Evolutionary conservation across 768 basidiomycete species (phyloP), one percentile per base, ranked within the genome.

Genomic region (Tricholoma matsutake): DNA sequence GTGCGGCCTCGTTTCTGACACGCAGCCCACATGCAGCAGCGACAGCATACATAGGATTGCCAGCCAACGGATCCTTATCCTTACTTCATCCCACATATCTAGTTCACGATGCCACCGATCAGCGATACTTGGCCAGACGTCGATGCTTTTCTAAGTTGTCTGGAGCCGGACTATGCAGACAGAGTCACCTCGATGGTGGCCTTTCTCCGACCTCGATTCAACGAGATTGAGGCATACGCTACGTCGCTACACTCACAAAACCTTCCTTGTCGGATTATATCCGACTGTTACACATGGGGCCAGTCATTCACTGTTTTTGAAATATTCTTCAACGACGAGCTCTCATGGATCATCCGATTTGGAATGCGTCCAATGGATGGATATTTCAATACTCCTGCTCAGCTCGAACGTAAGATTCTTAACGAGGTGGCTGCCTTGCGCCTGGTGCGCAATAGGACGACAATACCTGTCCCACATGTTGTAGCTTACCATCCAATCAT

Each of bases 351-450:
- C 57, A 73, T 77, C 53, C 71, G 78, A 31, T 78, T 77, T 58
- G 78, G 76, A 11, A 74, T 79, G 72, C 69, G 72, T 9, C 74
- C 78, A 1, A 75, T 75, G 71, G 75, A 77, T 61, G 75, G 70
- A 20, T 76, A 76, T 59, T 79, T 76, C 69, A 77, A 78, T 65
- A 79, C 78, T 28, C 68, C 76, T 22, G 76, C 73, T 31, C 78
- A 79, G 63, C 73, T 79, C 9, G 76, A 78, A 61, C 74, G 78
- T 20, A 79, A 79, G 67, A 79, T 79, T 45, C 67, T 76, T 37
- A 79, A 79, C 65, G 78, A 79, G 67, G 78, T 75, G 9, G 78
- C 76, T n/a, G 74, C 78, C 1, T 72, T 79, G 54, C 75, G 69
- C 60, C 71, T 79, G 49, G 78, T 79, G 43, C 73, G 73, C 31